A percentile compares a stretch with the other conserved stretches of the same genome.
phyloP scores from a whole-genome alignment of 2,329 filamentous ascomycete species.

The Venturia aucupariae region DNA sequence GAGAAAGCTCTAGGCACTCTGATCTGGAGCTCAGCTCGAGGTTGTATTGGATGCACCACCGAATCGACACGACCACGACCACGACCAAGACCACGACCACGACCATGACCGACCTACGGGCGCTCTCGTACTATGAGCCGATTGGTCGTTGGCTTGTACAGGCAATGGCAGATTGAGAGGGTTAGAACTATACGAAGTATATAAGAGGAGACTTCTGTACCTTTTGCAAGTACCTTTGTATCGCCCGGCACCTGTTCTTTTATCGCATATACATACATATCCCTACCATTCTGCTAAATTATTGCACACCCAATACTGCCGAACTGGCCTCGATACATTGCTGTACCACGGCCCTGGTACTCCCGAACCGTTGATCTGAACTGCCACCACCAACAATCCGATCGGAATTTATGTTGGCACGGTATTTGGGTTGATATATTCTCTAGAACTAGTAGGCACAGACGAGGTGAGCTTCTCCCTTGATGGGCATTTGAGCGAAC shows the following conservation, averaged over 20 bases:
- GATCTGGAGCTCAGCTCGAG: too few species aligned
- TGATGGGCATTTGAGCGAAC: neutral
- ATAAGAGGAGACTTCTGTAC: neutral
- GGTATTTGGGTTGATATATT: neutral
- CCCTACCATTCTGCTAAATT: neutral
- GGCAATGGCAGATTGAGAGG: neutral
- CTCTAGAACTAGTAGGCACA: neutral
- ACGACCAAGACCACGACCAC: too few species aligned
- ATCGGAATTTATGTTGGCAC: neutral
- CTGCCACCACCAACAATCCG: neutral
- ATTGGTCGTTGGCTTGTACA: neutral
- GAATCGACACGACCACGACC: too few species aligned
- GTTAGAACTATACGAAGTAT: neutral
- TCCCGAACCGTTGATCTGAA: neutral
- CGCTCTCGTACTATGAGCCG: neutral
- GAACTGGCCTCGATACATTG: neutral
- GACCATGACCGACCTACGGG: neutral
- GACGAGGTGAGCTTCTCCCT: neutral
- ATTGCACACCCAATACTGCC: neutral
- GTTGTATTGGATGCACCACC: neutral
- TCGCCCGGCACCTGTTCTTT: neutral
- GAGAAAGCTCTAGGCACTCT: neutral
- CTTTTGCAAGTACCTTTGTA: neutral
- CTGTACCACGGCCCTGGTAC: neutral
- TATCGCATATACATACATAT: neutral